Conservation (phyloP, 768 basidiomycete genomes). For the Boletus speciosus region DNA sequence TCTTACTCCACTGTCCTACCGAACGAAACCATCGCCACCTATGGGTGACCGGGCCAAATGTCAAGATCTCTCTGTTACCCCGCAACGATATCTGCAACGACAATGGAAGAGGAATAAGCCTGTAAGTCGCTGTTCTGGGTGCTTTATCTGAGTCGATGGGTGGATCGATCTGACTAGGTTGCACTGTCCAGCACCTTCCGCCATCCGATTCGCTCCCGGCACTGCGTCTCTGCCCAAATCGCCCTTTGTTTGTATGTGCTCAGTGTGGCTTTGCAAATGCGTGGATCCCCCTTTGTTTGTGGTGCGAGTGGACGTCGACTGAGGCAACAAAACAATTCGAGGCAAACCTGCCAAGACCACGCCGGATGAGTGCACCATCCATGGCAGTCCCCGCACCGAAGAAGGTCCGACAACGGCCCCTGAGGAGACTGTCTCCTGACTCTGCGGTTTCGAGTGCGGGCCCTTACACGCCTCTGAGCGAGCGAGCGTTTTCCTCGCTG, state of each 20-base stretch:
- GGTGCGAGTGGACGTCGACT: constrained; percentile 48
- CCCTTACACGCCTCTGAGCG: constrained; percentile 21
- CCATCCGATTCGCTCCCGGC: constrained; percentile 47
- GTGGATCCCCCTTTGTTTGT: constrained; percentile 47
- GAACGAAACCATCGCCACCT: neutral
- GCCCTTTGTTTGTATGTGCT: constrained; percentile 45
- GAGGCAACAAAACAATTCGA: constrained; percentile 40
- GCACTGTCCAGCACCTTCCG: constrained; percentile 36
- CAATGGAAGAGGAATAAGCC: constrained; percentile 44
- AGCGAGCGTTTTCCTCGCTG: constrained; percentile 8
- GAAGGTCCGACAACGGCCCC: constrained; percentile 4
- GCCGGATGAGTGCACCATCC: constrained; percentile 29
- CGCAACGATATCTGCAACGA: constrained; percentile 36
- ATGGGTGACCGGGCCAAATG: constrained; percentile 17
- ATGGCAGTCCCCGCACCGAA: constrained; percentile 12
- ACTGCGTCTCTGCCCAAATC: constrained; percentile 39
- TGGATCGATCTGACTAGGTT: constrained; percentile 16
- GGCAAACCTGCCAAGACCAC: constrained; percentile 35
- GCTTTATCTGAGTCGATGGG: constrained; percentile 5
- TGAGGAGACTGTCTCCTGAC: constrained; percentile 21
- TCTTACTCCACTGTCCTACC: constrained; percentile 6
- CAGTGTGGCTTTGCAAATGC: constrained; percentile 47
- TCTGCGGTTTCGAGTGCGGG: constrained; percentile 20
- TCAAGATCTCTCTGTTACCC: constrained; percentile 21
- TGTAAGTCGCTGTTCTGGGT: constrained; percentile 23